A percentile compares a stretch with the other conserved stretches of the same genome.
These are phyloP conservation scores for Bipolaris cookei DNA, from an alignment of 2,329 filamentous ascomycete genomes.

Conservation along the genomic window DNA sequence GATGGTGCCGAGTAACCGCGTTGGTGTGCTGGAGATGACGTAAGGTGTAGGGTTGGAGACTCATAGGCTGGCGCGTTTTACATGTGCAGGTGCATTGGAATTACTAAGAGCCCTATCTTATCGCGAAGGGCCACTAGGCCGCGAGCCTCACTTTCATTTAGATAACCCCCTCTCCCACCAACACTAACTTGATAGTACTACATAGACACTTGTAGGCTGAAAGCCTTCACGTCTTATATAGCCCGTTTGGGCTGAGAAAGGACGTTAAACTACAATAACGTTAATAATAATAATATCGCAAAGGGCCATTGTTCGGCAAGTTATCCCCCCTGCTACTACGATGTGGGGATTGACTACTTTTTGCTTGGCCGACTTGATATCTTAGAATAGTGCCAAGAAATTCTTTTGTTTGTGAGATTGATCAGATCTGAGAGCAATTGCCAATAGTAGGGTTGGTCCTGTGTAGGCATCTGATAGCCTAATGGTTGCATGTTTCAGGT, in stretches of 20 bases:
- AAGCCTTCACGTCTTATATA: too few relatives aligned
- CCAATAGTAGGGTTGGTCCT: not conserved
- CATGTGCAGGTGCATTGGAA: not conserved
- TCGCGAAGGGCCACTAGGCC: constrained; percentile 7
- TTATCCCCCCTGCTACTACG: not conserved
- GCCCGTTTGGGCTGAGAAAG: too few relatives aligned
- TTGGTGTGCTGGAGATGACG: constrained; percentile 16
- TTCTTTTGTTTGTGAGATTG: not conserved
- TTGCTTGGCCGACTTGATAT: not conserved
- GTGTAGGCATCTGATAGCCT: not conserved
- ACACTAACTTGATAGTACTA: too few relatives aligned
- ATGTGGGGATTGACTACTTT: not conserved
- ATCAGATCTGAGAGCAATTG: not conserved
- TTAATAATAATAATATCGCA: too few relatives aligned
- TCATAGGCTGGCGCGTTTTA: constrained; percentile 1
- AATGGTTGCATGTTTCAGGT: too few relatives aligned
- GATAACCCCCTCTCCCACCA: too few relatives aligned
- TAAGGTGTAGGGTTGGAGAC: constrained; percentile 11
- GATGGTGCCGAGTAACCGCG: constrained; percentile 19
- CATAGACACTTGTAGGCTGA: too few relatives aligned
- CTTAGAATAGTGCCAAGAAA: not conserved
- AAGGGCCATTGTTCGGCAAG: not conserved
- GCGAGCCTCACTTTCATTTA: too few relatives aligned
- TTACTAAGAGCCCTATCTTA: constrained; percentile 8
- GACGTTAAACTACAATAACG: too few relatives aligned